Evolutionary conservation across 805 yeast species (phyloP).

Genomic region (Ogataea henricii): DNA sequence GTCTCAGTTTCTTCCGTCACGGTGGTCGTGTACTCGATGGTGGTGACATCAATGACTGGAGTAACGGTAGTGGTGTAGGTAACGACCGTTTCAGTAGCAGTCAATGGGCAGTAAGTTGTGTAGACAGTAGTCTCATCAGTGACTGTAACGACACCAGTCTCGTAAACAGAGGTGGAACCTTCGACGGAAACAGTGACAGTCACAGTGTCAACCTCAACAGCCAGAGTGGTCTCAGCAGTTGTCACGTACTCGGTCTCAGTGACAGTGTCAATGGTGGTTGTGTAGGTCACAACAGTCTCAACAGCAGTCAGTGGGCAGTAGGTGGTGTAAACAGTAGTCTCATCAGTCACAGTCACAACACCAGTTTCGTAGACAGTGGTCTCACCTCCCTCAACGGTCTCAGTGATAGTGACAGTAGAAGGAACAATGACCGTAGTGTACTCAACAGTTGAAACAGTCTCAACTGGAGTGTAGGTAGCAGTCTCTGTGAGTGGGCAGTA

Average conservation of each 20-base stretch:
- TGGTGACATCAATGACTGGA: conserved; percentile 4
- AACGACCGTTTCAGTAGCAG: conserved; percentile 12
- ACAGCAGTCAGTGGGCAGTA: conserved; percentile 36
- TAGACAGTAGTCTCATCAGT: conserved; percentile 11
- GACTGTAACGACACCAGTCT: conserved; percentile 29
- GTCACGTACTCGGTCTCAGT: conserved; percentile 11
- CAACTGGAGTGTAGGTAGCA: conserved; percentile 23
- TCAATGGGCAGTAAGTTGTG: conserved; percentile 10
- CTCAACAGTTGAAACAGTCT: conserved; percentile 12
- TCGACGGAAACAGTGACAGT: conserved; percentile 23
- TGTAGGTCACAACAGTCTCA: conserved; percentile 13
- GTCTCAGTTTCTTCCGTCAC: conserved; percentile 16
- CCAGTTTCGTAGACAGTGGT: conserved; percentile 16
- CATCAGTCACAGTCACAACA: conserved; percentile 22
- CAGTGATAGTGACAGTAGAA: conserved; percentile 20
- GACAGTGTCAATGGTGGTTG: conserved; percentile 17
- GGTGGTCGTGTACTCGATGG: conserved; percentile 11
- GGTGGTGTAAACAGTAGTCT: conserved; percentile 33
- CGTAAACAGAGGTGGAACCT: conserved; percentile 4
- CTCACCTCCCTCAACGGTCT: conserved; percentile 20
- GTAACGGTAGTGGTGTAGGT: conserved; percentile 8
- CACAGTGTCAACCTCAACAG: conserved; percentile 9
- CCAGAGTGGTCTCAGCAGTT: conserved; percentile 16
- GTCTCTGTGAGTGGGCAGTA: conserved; percentile 36
- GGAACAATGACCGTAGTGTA: conserved; percentile 14